Percentiles rank a stretch among this genome's conserved stretches.
Conservation (phyloP, 352 stramenopile genomes). For the Pythium sukuiense region DNA sequence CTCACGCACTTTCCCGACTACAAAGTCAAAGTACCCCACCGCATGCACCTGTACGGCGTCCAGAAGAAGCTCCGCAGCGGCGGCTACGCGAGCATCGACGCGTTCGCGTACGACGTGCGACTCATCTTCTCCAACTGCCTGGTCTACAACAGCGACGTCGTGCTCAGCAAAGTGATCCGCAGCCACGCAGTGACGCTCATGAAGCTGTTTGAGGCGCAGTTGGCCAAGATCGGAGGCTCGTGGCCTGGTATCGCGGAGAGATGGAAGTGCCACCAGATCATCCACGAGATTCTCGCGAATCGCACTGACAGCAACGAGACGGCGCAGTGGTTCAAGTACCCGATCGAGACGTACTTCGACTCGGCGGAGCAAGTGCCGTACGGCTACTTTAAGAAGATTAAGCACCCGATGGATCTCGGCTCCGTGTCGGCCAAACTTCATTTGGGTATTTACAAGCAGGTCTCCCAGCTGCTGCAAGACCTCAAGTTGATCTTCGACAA, state of each 20-base stretch:
- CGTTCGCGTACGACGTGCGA: constrained; percentile 77
- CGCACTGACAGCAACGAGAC: constrained; percentile 77
- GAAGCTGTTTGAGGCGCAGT: constrained; percentile 78
- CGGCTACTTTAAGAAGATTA: constrained; percentile 81
- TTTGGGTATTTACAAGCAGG: constrained; percentile 62
- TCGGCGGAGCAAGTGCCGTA: constrained; percentile 82
- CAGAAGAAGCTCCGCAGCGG: constrained; percentile 83
- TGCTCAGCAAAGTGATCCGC: constrained; percentile 81
- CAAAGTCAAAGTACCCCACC: constrained; percentile 78
- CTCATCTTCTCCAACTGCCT: constrained; percentile 89
- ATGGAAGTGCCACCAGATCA: constrained; percentile 85
- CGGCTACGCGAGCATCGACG: constrained; percentile 59
- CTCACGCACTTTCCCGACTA: constrained; percentile 85
- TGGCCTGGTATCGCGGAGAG: constrained; percentile 71
- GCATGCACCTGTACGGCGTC: constrained; percentile 84
- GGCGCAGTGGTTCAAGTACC: constrained; percentile 88
- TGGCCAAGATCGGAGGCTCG: constrained; percentile 63
- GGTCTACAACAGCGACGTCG: constrained; percentile 87
- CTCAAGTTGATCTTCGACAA: constrained; percentile 87
- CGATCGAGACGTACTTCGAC: constrained; percentile 83
- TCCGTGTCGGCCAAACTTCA: constrained; percentile 75
- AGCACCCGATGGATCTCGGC: constrained; percentile 79
- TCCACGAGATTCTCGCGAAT: constrained; percentile 74
- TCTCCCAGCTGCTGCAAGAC: constrained; percentile 54
- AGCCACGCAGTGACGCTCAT: constrained; percentile 83